phyloP scores from a whole-genome alignment of 345 rosid species.

The Mallotus nudiflorus region DNA sequence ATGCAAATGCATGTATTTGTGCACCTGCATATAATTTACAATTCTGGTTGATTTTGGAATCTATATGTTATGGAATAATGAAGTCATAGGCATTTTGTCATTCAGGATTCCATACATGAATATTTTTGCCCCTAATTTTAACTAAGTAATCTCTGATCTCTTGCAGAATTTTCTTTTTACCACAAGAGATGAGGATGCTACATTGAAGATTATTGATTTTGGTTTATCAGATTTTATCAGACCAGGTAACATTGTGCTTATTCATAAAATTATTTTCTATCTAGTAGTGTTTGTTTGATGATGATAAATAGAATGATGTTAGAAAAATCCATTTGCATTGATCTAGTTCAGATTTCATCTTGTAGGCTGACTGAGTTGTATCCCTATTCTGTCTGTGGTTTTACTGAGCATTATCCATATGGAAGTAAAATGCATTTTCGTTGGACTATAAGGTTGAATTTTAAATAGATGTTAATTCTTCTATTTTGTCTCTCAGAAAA shows the following conservation, averaged over 20 bases:
- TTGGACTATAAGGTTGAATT: neutral
- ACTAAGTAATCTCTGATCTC: neutral
- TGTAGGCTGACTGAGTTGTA: neutral
- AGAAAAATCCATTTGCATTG: neutral
- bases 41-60: neutral
- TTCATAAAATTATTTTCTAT: neutral
- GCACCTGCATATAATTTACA: neutral
- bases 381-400: neutral
- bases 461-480: neutral
- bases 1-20: neutral
- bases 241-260: slow-evolving; percentile 54
- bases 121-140: neutral
- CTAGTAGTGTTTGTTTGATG: neutral
- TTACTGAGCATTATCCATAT: neutral
- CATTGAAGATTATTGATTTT: slow-evolving; percentile 86
- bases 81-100: neutral
- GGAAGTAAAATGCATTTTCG: neutral
- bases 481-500: neutral
- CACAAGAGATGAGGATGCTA: slow-evolving; percentile 69
- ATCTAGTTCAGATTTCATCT: neutral
- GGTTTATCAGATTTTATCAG: slow-evolving; percentile 69
- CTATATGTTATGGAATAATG: neutral
- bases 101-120: neutral
- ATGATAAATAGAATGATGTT: neutral
- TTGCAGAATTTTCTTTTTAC: slow-evolving; percentile 89